phyloP scores from a whole-genome alignment of 1,139 yeast species.

The Suhomyces bribrorum region DNA sequence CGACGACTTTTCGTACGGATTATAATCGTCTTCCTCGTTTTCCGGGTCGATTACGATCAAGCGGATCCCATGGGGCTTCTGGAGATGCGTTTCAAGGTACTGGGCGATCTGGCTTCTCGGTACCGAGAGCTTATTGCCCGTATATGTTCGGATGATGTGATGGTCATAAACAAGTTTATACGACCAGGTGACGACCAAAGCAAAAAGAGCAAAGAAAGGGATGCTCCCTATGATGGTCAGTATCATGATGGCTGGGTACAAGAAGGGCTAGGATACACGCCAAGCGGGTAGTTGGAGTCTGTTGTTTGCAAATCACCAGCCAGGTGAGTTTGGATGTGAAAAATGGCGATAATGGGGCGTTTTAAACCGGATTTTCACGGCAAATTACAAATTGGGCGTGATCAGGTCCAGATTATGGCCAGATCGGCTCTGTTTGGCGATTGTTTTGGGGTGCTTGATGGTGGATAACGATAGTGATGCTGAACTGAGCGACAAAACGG shows the following conservation, averaged over 20 bases:
- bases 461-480: too few species aligned
- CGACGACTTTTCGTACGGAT: slow-evolving; percentile 23
- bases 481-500: too few species aligned
- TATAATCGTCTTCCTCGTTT: slow-evolving; percentile 19
- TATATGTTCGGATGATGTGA: slow-evolving; percentile 26
- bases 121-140: slow-evolving; percentile 17
- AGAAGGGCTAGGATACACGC: too few species aligned
- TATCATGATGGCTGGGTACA: slow-evolving; percentile 1
- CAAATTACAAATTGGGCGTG: too few species aligned
- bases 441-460: too few species aligned
- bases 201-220: slow-evolving; percentile 19
- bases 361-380: too few species aligned
- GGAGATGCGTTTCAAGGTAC: slow-evolving; percentile 8
- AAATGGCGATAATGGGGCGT: too few species aligned
- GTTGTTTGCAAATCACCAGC: too few species aligned
- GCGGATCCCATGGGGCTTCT: slow-evolving; percentile 15
- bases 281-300: too few species aligned
- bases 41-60: slow-evolving; percentile 23
- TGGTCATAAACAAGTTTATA: slow-evolving; percentile 28
- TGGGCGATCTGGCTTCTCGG: slow-evolving; percentile 24
- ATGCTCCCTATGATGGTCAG: slow-evolving; percentile 12
- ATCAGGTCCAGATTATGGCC: too few species aligned
- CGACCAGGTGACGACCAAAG: slow-evolving; percentile 22
- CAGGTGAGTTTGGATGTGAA: too few species aligned
- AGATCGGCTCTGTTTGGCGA: too few species aligned